phyloP scores from a whole-genome alignment of 1,284 basidiomycete genomes.

The Vanrija sp. region DNA sequence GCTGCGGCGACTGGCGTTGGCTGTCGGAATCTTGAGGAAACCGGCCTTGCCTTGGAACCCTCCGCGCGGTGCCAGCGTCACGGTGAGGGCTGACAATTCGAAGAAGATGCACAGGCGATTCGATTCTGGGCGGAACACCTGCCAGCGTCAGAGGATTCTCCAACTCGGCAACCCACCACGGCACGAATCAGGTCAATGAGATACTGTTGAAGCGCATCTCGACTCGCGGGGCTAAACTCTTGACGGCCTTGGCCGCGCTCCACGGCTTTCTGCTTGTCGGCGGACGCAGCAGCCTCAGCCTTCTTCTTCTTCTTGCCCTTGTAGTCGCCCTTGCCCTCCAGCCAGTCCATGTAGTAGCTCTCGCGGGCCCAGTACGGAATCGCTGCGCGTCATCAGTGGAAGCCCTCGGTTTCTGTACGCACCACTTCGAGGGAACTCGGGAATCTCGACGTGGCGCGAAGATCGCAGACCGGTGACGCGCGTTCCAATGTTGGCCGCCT shows the following conservation, averaged over 20 bases:
- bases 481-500: conserved; percentile 67
- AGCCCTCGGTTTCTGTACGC: neutral
- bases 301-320: neutral
- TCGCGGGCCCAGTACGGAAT: conserved; percentile 62
- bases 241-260: conserved; percentile 36
- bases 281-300: no score
- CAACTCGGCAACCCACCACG: conserved; percentile 59
- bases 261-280: neutral
- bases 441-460: conserved; percentile 68
- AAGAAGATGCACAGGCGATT: conserved; percentile 93
- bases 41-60: conserved; percentile 82
- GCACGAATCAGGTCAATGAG: conserved; percentile 81
- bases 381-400: conserved; percentile 50
- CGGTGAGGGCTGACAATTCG: conserved; percentile 85
- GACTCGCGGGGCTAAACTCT: conserved; percentile 74
- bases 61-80: conserved; percentile 75
- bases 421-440: conserved; percentile 77
- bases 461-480: conserved; percentile 52
- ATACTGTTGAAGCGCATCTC: conserved; percentile 80
- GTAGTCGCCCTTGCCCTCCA: conserved; percentile 56
- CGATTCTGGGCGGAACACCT: conserved; percentile 96
- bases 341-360: neutral
- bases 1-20: conserved; percentile 50
- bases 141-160: no score
- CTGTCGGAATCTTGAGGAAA: conserved; percentile 58